Evolutionary conservation across 768 basidiomycete species (phyloP).

Genomic region (Megacollybia marginata): DNA sequence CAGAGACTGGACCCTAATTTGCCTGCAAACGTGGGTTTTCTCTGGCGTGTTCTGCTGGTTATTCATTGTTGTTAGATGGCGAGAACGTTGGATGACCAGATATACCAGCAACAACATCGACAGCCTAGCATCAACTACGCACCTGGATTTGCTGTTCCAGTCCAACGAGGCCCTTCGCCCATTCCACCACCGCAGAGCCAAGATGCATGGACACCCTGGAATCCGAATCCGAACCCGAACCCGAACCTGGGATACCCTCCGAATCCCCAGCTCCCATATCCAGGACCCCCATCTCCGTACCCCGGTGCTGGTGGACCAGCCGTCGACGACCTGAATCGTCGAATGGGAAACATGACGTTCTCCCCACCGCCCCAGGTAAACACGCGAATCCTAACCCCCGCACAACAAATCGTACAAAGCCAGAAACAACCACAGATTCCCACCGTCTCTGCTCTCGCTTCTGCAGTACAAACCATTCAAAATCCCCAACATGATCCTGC

Average conservation of each 20-base stretch:
- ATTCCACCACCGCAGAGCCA: constrained; percentile 1
- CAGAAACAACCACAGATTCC: constrained; percentile 47
- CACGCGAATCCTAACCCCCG: constrained; percentile 16
- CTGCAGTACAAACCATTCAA: constrained; percentile 44
- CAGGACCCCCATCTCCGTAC: background rate
- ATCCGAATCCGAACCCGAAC: background rate
- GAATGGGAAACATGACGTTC: background rate
- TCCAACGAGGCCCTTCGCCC: constrained; percentile 1
- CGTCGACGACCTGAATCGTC: background rate
- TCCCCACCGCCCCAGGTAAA: background rate
- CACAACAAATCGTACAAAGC: constrained; percentile 12
- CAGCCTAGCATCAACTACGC: constrained; percentile 2
- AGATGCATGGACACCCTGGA: constrained; percentile 2
- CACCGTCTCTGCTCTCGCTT: constrained; percentile 48
- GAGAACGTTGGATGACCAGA: background rate
- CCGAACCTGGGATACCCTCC: background rate
- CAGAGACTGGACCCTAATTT: background rate
- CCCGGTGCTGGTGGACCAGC: background rate
- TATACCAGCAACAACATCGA: background rate
- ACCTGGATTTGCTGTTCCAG: constrained; percentile 1
- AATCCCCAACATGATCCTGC: constrained; percentile 48
- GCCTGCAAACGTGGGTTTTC: background rate
- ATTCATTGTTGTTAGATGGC: background rate
- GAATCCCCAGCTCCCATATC: background rate
- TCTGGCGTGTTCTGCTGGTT: background rate